Evolutionary conservation across 345 rosid genomes (phyloP).

Genomic region (Mallotus nudiflorus): DNA sequence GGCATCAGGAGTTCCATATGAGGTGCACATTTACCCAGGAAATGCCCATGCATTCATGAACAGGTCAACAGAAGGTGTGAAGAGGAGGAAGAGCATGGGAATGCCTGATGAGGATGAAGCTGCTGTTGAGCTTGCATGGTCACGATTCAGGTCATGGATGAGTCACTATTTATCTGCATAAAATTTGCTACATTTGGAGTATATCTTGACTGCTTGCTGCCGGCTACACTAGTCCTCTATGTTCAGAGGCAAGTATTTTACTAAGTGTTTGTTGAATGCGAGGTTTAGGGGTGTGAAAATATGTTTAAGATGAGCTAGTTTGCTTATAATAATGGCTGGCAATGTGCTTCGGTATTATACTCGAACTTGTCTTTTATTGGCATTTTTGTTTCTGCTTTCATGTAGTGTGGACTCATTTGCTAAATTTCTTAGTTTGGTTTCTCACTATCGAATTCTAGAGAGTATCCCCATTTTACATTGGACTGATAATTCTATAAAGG

Average conservation of each 20-base stretch:
- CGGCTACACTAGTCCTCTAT: neutral
- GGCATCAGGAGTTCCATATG: conserved; percentile 64
- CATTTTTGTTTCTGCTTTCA: neutral
- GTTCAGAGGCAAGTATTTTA: neutral
- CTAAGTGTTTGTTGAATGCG: neutral
- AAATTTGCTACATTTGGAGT: neutral
- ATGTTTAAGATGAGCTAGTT: neutral
- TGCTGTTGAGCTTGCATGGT: conserved; percentile 87
- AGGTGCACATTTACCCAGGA: conserved; percentile 81
- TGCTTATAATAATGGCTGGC: neutral
- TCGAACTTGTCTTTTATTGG: too few relatives aligned
- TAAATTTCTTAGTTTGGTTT: too few relatives aligned
- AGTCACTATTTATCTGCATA: conserved; percentile 42
- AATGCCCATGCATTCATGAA: conserved; percentile 85
- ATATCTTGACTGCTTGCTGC: neutral
- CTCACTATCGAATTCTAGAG: too few relatives aligned
- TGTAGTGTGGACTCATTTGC: neutral
- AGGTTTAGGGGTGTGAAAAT: neutral
- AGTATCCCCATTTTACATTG: too few relatives aligned
- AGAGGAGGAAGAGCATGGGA: conserved; percentile 87
- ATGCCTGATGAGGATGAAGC: conserved; percentile 76
- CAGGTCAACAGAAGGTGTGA: conserved; percentile 65
- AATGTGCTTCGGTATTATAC: too few relatives aligned
- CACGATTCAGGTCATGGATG: conserved; percentile 91
- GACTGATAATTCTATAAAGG: too few relatives aligned